Conservation (phyloP, 495 filamentous ascomycete genomes). For the Aspergillus nanangensis region DNA sequence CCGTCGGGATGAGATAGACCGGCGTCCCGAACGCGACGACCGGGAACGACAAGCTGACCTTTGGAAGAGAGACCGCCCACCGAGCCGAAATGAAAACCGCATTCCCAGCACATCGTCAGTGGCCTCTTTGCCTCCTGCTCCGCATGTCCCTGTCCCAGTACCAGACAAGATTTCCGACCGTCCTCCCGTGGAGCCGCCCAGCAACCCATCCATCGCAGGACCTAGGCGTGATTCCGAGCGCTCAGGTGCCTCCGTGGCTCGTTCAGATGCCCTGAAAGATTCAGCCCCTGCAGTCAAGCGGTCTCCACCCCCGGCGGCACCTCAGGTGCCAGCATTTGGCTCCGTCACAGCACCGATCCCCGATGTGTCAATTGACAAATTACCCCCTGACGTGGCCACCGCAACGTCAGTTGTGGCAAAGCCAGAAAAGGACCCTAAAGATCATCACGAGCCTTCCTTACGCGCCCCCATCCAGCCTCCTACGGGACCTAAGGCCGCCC, state of each 20-base stretch:
- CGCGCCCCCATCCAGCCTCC: constrained; percentile 28
- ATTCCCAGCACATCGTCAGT: constrained; percentile 25
- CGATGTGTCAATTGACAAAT: constrained; percentile 24
- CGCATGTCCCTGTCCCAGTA: constrained; percentile 11
- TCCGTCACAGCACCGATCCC: constrained; percentile 41
- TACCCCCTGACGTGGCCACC: constrained; percentile 34
- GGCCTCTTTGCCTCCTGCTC: constrained; percentile 12
- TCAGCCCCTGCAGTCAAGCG: constrained; percentile 30
- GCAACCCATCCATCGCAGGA: constrained; percentile 19
- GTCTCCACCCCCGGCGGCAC: constrained; percentile 72
- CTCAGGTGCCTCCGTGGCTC: constrained; percentile 30
- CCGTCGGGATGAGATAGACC: constrained; percentile 42
- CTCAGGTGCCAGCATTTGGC: constrained; percentile 79
- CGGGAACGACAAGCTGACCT: constrained; percentile 57
- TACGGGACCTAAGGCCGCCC: constrained; percentile 38
- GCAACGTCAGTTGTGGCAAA: constrained; percentile 29
- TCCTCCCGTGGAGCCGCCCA: constrained; percentile 36
- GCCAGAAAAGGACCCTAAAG: constrained; percentile 27
- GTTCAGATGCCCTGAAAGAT: constrained; percentile 38
- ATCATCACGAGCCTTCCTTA: constrained; percentile 17
- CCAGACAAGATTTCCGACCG: constrained; percentile 22
- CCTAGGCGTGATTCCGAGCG: constrained; percentile 7
- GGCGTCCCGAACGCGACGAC: constrained; percentile 43
- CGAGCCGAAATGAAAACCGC: constrained; percentile 39
- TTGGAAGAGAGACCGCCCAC: constrained; percentile 47